Percentiles rank a stretch among this genome's conserved stretches.
Evolutionary conservation across 331 rosid genomes (phyloP).

Genomic region (Erythrophleum ivorense): DNA sequence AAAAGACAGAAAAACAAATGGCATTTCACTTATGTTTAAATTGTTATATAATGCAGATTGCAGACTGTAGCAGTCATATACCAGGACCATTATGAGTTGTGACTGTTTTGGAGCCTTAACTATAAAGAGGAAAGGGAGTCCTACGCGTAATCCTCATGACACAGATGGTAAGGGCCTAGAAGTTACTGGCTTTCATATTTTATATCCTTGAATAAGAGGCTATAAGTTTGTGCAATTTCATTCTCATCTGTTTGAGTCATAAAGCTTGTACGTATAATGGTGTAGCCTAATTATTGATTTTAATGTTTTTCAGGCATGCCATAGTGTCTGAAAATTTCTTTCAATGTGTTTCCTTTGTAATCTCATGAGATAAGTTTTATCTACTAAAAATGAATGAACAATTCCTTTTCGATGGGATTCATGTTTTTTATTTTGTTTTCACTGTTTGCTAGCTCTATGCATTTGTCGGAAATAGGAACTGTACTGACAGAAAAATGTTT

Average conservation of each 20-base stretch:
- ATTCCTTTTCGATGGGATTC: not conserved
- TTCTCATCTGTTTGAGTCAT: not conserved
- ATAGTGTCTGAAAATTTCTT: constrained; percentile 10
- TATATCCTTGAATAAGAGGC: constrained; percentile 23
- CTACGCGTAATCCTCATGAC: constrained; percentile 43
- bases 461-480: not conserved
- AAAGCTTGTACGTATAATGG: not conserved
- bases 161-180: constrained; percentile 58
- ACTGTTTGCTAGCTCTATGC: not conserved
- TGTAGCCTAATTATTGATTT: constrained; percentile 7
- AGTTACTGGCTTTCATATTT: constrained; percentile 7
- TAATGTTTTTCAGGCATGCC: constrained; percentile 20
- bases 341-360: not conserved
- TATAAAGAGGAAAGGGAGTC: constrained; percentile 43
- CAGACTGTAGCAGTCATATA: constrained; percentile 30
- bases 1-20: not conserved
- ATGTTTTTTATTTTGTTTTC: too few species aligned
- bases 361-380: not conserved
- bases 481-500: not conserved
- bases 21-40: constrained; percentile 34
- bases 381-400: not conserved
- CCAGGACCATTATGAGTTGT: constrained; percentile 68
- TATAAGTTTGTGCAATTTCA: constrained; percentile 9
- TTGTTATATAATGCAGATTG: constrained; percentile 42
- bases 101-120: constrained; percentile 79